Percentiles rank a stretch among this genome's conserved stretches.
Evolutionary conservation across 2,329 filamentous ascomycete genomes (phyloP).

Genomic region (Davidsoniella australis): DNA sequence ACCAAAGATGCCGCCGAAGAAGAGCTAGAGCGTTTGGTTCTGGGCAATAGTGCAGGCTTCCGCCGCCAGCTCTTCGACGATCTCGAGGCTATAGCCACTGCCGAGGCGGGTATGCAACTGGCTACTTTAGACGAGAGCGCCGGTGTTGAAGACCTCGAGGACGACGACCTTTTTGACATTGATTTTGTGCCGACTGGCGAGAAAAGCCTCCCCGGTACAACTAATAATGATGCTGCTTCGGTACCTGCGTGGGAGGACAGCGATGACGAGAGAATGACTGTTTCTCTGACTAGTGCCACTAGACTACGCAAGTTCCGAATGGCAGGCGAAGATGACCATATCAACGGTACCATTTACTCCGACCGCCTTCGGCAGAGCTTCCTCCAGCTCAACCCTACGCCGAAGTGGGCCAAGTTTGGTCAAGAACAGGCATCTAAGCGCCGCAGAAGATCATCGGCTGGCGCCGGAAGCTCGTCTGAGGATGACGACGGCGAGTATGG

Average conservation of each 20-base stretch:
- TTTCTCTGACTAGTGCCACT: slow-evolving; percentile 63
- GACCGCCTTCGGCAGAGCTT: slow-evolving; percentile 66
- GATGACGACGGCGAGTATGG: slow-evolving; percentile 38
- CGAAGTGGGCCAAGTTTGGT: slow-evolving; percentile 39
- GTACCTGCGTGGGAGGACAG: slow-evolving; percentile 75
- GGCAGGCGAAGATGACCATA: slow-evolving; percentile 67
- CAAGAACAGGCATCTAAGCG: slow-evolving; percentile 34
- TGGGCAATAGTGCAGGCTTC: slow-evolving; percentile 77
- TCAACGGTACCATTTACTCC: slow-evolving; percentile 75
- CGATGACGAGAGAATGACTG: slow-evolving; percentile 73
- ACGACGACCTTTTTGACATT: slow-evolving; percentile 73
- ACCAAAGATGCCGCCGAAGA: slow-evolving; percentile 72
- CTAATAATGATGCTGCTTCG: slow-evolving; percentile 12
- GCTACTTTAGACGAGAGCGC: slow-evolving; percentile 26
- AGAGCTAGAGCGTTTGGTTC: slow-evolving; percentile 73
- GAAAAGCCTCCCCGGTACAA: slow-evolving; percentile 17
- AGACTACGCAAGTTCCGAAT: slow-evolving; percentile 69
- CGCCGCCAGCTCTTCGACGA: slow-evolving; percentile 47
- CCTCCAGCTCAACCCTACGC: slow-evolving; percentile 39
- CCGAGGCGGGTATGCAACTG: slow-evolving; percentile 19
- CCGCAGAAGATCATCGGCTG: slow-evolving; percentile 32
- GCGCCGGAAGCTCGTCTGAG: slow-evolving; percentile 21
- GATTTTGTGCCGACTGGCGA: slow-evolving; percentile 34
- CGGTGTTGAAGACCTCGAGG: slow-evolving; percentile 44
- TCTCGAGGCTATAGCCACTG: slow-evolving; percentile 17